A percentile compares a stretch with the other conserved stretches of the same genome.
These are phyloP conservation scores for Epichloe hybrida DNA, from an alignment of 2,329 filamentous ascomycete species.

Conservation along the genomic window DNA sequence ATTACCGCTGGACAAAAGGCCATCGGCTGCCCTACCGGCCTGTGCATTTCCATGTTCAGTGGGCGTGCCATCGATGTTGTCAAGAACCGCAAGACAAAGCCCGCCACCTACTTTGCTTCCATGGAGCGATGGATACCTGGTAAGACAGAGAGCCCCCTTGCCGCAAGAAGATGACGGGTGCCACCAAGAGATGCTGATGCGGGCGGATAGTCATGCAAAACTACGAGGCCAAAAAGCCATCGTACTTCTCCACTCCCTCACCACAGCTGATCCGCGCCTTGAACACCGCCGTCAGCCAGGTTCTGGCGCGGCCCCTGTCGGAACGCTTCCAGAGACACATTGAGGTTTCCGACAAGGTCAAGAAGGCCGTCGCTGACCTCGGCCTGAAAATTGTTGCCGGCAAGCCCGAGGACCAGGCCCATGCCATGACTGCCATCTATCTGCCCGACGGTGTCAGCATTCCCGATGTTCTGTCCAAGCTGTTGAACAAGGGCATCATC, in stretches of 20 bases:
- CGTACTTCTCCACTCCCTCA: conserved; percentile 93
- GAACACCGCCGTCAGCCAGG: conserved; percentile 77
- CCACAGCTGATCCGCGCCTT: conserved; percentile 89
- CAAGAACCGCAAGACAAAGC: conserved; percentile 66
- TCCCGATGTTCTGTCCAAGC: conserved; percentile 69
- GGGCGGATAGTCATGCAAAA: conserved; percentile 76
- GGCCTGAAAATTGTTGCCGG: conserved; percentile 78
- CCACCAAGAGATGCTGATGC: not conserved
- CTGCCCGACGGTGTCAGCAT: conserved; percentile 73
- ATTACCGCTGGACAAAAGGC: conserved; percentile 94
- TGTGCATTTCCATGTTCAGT: conserved; percentile 90
- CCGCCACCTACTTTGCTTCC: conserved; percentile 83
- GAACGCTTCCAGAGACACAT: conserved; percentile 76
- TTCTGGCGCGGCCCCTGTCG: conserved; percentile 64
- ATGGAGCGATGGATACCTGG: conserved; percentile 96
- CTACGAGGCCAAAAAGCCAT: conserved; percentile 94
- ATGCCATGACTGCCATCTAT: conserved; percentile 97
- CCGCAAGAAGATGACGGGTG: no score
- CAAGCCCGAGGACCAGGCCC: conserved; percentile 82
- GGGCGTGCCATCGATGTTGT: conserved; percentile 72
- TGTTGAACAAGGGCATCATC: conserved; percentile 77
- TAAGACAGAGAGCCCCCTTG: conserved; percentile 25
- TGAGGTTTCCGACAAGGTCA: conserved; percentile 69
- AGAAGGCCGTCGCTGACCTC: conserved; percentile 65
- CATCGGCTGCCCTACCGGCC: conserved; percentile 85